These are phyloP conservation scores for Rubia yunnanensis DNA, from an alignment of 257 asterid species.

Conservation along the genomic window DNA sequence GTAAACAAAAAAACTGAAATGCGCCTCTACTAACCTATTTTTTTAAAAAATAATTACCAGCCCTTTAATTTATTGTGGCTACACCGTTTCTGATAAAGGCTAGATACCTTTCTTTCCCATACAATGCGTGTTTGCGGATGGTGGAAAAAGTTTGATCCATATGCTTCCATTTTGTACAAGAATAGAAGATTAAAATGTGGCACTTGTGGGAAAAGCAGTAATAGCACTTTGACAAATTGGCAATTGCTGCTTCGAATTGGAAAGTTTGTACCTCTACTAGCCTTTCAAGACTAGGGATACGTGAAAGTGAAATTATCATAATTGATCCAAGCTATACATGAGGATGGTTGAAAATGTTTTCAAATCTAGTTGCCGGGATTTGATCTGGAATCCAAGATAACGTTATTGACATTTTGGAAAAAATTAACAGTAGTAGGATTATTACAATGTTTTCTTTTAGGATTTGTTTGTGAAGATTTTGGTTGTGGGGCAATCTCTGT, in stretches of 20 bases:
- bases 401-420: neutral
- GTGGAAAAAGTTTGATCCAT: constrained; percentile 3
- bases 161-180: neutral
- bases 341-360: neutral
- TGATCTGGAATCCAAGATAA: neutral
- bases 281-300: neutral
- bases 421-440: neutral
- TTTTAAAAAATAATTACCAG: no score
- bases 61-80: no score
- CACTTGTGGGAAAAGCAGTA: neutral
- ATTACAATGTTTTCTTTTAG: neutral
- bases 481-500: neutral
- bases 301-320: neutral
- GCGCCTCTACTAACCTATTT: no score
- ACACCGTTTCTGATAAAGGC: no score
- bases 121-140: neutral
- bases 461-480: neutral
- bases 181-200: constrained; percentile 1
- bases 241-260: neutral
- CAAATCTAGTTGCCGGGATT: neutral
- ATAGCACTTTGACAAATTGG: neutral
- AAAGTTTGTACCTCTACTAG: neutral
- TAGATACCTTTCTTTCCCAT: constrained; percentile 12
- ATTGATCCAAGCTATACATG: neutral
- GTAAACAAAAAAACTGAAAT: no score